Evolutionary conservation across 2,329 filamentous ascomycete genomes (phyloP).

Genomic region (Fusarium cyanostomum): DNA sequence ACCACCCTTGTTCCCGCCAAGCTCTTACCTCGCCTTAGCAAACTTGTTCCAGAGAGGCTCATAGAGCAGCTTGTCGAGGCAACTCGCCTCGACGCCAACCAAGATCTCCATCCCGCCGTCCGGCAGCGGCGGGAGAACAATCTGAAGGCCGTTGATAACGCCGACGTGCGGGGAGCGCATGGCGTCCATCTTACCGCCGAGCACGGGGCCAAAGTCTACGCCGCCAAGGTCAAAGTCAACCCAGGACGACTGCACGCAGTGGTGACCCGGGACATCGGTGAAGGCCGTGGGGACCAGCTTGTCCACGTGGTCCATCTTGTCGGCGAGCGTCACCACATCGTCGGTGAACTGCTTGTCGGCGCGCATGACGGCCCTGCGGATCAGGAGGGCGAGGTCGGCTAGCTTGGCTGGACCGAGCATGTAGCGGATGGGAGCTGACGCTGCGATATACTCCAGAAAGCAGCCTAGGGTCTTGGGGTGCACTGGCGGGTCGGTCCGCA

Average conservation of each 20-base stretch:
- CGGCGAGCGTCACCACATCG: conserved; percentile 15
- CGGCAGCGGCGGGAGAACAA: conserved; percentile 10
- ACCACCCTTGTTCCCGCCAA: background rate
- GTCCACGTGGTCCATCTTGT: conserved; percentile 9
- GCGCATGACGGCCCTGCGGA: conserved; percentile 17
- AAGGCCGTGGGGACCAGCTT: conserved; percentile 21
- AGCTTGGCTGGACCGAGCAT: conserved; percentile 7
- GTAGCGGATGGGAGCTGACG: conserved; percentile 13
- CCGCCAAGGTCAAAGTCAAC: conserved; percentile 6
- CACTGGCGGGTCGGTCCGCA: conserved; percentile 8
- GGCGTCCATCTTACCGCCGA: conserved; percentile 17
- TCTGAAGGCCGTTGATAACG: conserved; percentile 13
- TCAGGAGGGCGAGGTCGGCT: conserved; percentile 16
- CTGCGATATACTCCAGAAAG: conserved; percentile 21
- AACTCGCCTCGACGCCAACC: conserved; percentile 12
- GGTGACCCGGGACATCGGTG: conserved; percentile 10
- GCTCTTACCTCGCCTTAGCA: conserved; percentile 5
- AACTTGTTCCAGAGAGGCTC: conserved; percentile 19
- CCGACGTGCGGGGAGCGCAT: conserved; percentile 18
- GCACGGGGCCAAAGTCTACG: conserved; percentile 10
- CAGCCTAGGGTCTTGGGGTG: conserved; percentile 19
- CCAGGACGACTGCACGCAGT: conserved; percentile 24
- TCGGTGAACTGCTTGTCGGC: conserved; percentile 16
- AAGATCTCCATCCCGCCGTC: conserved; percentile 23
- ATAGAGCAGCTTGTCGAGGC: conserved; percentile 1